Base-by-base conservation (phyloP, 768 basidiomycete genomes). In the Leucosporidium scottii region DNA sequence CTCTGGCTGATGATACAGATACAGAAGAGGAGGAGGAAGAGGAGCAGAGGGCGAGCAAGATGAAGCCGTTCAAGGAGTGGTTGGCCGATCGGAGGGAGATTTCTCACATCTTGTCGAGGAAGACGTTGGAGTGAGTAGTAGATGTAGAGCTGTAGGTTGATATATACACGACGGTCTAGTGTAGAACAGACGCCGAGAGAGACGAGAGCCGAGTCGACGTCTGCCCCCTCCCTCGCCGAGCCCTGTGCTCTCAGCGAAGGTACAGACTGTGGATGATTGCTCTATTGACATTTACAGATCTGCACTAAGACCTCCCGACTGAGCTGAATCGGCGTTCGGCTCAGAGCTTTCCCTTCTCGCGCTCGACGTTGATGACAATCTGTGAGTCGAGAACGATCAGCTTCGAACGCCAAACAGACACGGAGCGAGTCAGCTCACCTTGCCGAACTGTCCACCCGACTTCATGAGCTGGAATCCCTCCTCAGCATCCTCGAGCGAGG, bases 401-500 rank as follows among this genome's bases (percentile, higher is more conserved):
- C 47, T 12, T 53, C 53, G 20, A 8, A 21, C 25, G 10, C 8
- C 10, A 6, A 15, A 23, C 48, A 8, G 28, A 4, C 5, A 3
- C 5, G 7, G n/a, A 25, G 17, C 28, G 6, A 4, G 23, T 7
- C 88, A 78, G 47, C 90, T 85, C 34, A 91, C 83, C 78, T 91
- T 91, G 21, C 90, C 89, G 75, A 90, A 90, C 72, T 89, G 87
- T 20, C 82, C 81, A 21, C 86, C 87, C 5, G 77, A 78, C 67
- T 82, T 82, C 75, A 91, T 79, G 56, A 86, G 78, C 70, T 85
- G 82, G 75, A 91, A 91, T 4, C 88, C 90, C 66, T 86, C 78
- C 72, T 88, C 85, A 7, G 84, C 85, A 4, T 79, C 77, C 61
- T 82, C 83, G 61, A 91, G 80, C 3, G 88, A 88, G 53, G 85